Evolutionary conservation across 768 basidiomycete genomes (phyloP), one percentile per base, ranked within the genome.

Genomic region (Glaciozyma antarctica): DNA sequence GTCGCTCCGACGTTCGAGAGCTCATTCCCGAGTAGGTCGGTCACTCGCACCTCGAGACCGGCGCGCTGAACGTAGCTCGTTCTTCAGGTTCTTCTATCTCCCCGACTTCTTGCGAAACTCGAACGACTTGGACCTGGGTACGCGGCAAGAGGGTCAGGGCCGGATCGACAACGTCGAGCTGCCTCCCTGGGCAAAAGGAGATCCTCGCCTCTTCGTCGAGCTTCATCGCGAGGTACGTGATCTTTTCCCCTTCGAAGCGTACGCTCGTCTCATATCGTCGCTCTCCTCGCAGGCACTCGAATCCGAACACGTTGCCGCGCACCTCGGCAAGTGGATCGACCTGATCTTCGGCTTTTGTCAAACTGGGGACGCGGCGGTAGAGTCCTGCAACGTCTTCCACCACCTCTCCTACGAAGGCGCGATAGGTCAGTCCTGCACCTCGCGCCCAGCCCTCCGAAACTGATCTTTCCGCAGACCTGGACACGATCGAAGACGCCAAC

Each of bases 401-500:
- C 93, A 92, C 0, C 78, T 95, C 44, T 93, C 90, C 21, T 95
- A 95, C 72, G 90, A 92, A 71, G 90, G 91, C 5, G 86, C 88
- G 0, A 87, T 94, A 67, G 86, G 88, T 85, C 64, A 24, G 78
- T 9, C 48, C 16, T 43, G 28, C n/a, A 10, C 17, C 34, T 56
- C 22, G 4, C n/a, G 17, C 24, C 10, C 30, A 21, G 22, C 8
- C 7, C 16, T 34, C 5, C 17, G 54, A 22, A 24, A 13, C 41
- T 30, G 17, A 12, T 5, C 19, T 5, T 28, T 22, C 5, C 59
- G 88, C 32, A 69, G 92, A 95, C 75, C 78, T 97, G 28, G 93
- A 95, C 74, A 76, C 82, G 5, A 94, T 97, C 61, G 82, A 83
- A 8, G 88, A 95, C 74, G 86, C 90, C 54, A 79, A 90, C 12